phyloP scores from a whole-genome alignment of 208 protist genomes.

The Tritrichomonas foetus region DNA sequence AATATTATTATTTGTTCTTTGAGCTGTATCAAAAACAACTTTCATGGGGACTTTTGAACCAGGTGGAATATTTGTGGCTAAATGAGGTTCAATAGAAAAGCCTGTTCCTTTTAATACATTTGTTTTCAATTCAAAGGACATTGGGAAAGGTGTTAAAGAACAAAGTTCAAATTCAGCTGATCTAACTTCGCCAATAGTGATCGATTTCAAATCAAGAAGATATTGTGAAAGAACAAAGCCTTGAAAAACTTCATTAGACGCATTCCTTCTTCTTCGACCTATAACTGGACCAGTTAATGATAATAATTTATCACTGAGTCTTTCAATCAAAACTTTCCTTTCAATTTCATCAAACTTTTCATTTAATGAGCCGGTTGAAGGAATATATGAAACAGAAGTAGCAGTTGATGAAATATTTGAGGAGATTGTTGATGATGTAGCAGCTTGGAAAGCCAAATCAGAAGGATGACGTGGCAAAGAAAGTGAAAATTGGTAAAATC shows the following conservation, averaged over 20 bases:
- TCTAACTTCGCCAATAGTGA: background rate
- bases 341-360: background rate
- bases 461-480: background rate
- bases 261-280: background rate
- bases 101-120: background rate
- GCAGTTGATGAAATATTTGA: background rate
- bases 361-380: background rate
- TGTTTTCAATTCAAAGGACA: background rate
- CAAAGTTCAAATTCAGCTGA: background rate
- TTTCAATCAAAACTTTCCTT: background rate
- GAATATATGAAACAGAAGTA: background rate
- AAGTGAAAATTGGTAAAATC: background rate
- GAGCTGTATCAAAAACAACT: background rate
- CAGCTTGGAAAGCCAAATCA: background rate
- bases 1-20: background rate
- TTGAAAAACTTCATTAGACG: background rate
- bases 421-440: background rate
- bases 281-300: background rate
- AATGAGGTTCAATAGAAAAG: background rate
- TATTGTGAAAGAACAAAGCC: background rate
- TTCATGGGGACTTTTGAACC: background rate
- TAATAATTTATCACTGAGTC: background rate
- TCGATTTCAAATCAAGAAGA: background rate
- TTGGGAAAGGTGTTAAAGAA: background rate
- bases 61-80: background rate